Evolutionary conservation across 2,329 filamentous ascomycete genomes (phyloP).

Genomic region (Reticulascus tulasneorum): DNA sequence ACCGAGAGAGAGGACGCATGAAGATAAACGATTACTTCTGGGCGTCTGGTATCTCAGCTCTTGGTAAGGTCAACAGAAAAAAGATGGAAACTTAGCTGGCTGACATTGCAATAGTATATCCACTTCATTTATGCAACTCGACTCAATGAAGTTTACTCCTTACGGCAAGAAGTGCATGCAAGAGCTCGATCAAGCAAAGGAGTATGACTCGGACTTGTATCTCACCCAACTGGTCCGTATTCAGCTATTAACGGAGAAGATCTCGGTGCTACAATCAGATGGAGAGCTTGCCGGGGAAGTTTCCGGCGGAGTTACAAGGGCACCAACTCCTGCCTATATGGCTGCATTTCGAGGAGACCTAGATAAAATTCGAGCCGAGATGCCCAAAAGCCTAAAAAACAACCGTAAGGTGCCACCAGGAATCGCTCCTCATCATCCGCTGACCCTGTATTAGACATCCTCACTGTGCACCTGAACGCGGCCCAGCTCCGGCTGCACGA

Average conservation of each 20-base stretch:
- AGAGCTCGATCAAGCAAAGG: constrained; percentile 37
- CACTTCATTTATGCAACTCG: constrained; percentile 38
- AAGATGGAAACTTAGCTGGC: too few species aligned
- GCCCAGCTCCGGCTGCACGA: constrained; percentile 43
- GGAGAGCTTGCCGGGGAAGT: constrained; percentile 29
- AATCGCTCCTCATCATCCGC: neutral
- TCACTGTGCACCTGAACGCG: constrained; percentile 36
- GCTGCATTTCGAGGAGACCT: constrained; percentile 43
- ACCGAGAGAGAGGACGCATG: constrained; percentile 38
- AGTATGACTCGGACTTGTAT: constrained; percentile 42
- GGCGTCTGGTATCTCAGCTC: constrained; percentile 53
- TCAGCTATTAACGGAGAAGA: constrained; percentile 48
- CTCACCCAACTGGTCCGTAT: constrained; percentile 44
- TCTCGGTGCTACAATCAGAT: constrained; percentile 35
- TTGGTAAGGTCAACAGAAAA: constrained; percentile 40
- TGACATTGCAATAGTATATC: constrained; percentile 30
- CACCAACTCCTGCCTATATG: constrained; percentile 40
- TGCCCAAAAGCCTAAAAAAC: constrained; percentile 29
- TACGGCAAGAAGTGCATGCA: constrained; percentile 49
- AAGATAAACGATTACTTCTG: constrained; percentile 48
- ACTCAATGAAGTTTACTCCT: constrained; percentile 46
- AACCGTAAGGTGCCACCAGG: constrained; percentile 29
- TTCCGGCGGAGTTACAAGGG: constrained; percentile 29
- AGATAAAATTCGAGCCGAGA: constrained; percentile 30
- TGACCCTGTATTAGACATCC: constrained; percentile 25